phyloP scores from a whole-genome alignment of 345 rosid species.

The Cardiospermum halicacabum region DNA sequence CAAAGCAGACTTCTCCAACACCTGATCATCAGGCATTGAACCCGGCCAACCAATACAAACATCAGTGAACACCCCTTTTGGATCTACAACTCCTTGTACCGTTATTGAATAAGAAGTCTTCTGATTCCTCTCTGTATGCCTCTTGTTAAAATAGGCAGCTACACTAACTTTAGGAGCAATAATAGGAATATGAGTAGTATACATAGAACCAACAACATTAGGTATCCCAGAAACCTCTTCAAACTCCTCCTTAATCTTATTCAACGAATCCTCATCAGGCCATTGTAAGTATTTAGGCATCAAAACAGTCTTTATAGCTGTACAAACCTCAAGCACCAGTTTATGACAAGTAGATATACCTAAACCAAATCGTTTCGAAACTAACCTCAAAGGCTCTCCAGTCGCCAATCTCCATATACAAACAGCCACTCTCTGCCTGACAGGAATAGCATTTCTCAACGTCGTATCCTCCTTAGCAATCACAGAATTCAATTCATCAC shows the following conservation, averaged over 20 bases:
- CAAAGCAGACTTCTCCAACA: constrained; percentile 68
- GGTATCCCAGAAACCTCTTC: constrained; percentile 63
- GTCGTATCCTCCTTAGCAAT: constrained; percentile 91
- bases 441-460: constrained; percentile 82
- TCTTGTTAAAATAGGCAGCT: constrained; percentile 69
- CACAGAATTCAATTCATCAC: constrained; percentile 72
- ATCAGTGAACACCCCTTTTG: constrained; percentile 66
- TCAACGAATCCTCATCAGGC: constrained; percentile 60
- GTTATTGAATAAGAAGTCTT: constrained; percentile 72
- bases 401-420: constrained; percentile 90
- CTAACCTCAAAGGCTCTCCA: constrained; percentile 66
- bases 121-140: constrained; percentile 76
- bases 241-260: constrained; percentile 35
- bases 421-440: constrained; percentile 86
- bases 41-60: constrained; percentile 94
- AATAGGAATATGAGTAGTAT: constrained; percentile 78
- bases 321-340: constrained; percentile 70
- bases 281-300: constrained; percentile 79
- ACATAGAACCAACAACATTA: constrained; percentile 67
- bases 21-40: constrained; percentile 77
- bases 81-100: constrained; percentile 68
- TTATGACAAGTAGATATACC: constrained; percentile 86
- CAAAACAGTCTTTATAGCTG: constrained; percentile 61
- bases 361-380: constrained; percentile 69
- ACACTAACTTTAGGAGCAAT: constrained; percentile 77